Evolutionary conservation across 1,139 yeast genomes (phyloP).

Genomic region (Arxiozyma telluris): DNA sequence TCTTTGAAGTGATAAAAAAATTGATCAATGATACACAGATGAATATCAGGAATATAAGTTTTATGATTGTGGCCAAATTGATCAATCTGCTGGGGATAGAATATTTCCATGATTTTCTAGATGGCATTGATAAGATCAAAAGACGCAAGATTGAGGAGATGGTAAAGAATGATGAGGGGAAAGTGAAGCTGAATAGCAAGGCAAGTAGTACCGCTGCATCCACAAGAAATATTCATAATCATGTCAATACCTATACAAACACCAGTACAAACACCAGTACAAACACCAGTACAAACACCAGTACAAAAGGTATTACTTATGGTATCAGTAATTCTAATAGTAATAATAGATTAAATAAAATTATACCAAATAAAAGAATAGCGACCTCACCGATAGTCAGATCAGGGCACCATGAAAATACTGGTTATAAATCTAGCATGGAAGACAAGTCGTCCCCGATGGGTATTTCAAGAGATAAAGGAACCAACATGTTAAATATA

Average conservation of each 20-base stretch:
- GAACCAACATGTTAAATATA: background rate
- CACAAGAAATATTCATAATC: no score
- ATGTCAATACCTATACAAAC: no score
- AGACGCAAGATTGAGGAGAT: slow-evolving; percentile 60
- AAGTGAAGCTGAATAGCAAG: background rate
- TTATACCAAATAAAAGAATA: slow-evolving; percentile 1
- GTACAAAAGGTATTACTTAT: background rate
- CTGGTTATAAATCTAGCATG: no score
- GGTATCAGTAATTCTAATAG: background rate
- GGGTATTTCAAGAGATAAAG: no score
- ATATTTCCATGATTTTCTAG: slow-evolving; percentile 38
- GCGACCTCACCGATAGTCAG: slow-evolving; percentile 10
- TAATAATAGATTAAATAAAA: background rate
- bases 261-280: no score
- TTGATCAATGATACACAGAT: slow-evolving; percentile 74
- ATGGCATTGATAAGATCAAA: slow-evolving; percentile 62
- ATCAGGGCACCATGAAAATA: background rate
- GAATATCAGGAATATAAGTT: slow-evolving; percentile 71
- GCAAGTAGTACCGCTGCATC: no score
- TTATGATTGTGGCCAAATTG: slow-evolving; percentile 71
- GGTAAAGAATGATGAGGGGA: background rate
- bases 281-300: slow-evolving; percentile 9
- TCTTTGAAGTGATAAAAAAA: background rate
- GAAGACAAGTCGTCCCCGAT: no score
- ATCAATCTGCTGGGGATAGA: slow-evolving; percentile 73